Conservation (phyloP, 2,329 filamentous ascomycete genomes). For the Colletotrichum graminicola region DNA sequence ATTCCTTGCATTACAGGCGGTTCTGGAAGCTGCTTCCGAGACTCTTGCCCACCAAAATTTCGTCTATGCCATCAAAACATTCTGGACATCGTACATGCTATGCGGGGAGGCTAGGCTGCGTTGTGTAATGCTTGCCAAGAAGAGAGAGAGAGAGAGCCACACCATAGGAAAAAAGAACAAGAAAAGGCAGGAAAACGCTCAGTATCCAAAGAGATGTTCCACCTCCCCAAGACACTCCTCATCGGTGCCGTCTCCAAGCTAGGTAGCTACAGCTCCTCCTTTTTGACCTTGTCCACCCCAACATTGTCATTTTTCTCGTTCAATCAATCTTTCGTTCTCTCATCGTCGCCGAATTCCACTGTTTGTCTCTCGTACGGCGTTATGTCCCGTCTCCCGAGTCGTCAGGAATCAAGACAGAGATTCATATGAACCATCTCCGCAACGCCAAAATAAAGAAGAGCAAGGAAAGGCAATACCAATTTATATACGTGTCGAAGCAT, state of each 20-base stretch:
- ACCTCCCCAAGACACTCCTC: background rate
- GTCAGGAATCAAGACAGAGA: constrained; percentile 1
- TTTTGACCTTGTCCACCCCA: background rate
- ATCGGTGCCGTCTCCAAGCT: constrained; percentile 14
- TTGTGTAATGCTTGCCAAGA: background rate
- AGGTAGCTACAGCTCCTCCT: background rate
- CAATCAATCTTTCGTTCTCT: constrained; percentile 3
- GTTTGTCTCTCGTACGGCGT: constrained; percentile 25
- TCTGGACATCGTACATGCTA: constrained; percentile 39
- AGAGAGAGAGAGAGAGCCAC: background rate
- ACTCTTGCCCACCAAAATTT: background rate
- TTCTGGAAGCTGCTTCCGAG: background rate
- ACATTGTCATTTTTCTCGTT: constrained; percentile 1
- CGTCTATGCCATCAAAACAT: constrained; percentile 34
- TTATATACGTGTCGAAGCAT: constrained; percentile 38
- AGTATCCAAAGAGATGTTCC: constrained; percentile 24
- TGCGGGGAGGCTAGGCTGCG: constrained; percentile 8
- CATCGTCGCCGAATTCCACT: constrained; percentile 24
- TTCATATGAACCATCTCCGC: constrained; percentile 2
- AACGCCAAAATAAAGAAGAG: constrained; percentile 20
- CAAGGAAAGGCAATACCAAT: constrained; percentile 19
- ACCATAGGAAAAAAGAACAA: background rate
- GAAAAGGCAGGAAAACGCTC: constrained; percentile 30
- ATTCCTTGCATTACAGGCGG: constrained; percentile 19
- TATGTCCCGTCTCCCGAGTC: background rate